Percentiles rank a stretch among this genome's conserved stretches.
phyloP scores from a whole-genome alignment of 2,329 filamentous ascomycete species.

The Drechslera avenae region DNA sequence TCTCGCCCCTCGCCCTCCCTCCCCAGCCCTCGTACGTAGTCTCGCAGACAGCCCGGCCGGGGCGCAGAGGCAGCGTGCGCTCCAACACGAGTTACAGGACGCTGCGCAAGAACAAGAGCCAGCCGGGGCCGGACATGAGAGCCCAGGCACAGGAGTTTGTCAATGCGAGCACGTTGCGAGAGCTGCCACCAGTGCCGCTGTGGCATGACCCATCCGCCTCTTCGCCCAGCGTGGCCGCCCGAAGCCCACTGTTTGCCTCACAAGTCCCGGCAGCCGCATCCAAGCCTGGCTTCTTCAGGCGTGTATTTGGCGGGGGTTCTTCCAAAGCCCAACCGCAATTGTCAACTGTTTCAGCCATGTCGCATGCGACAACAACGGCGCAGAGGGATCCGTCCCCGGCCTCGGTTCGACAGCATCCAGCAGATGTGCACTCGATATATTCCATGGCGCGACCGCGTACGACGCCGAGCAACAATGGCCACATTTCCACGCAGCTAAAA shows the following conservation, averaged over 20 bases:
- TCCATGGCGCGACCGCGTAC: slow-evolving; percentile 45
- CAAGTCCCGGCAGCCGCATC: slow-evolving; percentile 54
- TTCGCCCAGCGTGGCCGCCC: slow-evolving; percentile 59
- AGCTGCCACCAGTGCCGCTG: slow-evolving; percentile 52
- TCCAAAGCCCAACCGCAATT: slow-evolving; percentile 59
- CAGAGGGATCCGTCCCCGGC: slow-evolving; percentile 26
- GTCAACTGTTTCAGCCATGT: slow-evolving; percentile 18
- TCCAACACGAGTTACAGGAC: slow-evolving; percentile 59
- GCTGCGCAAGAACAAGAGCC: slow-evolving; percentile 51
- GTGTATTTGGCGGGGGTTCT: slow-evolving; percentile 75
- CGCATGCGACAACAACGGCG: slow-evolving; percentile 12
- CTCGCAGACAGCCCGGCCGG: slow-evolving; percentile 50
- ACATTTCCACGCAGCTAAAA: slow-evolving; percentile 57
- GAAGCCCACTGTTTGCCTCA: slow-evolving; percentile 53
- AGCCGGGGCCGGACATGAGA: slow-evolving; percentile 50
- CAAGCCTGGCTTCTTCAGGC: slow-evolving; percentile 87
- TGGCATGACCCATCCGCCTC: slow-evolving; percentile 58
- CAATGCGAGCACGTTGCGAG: slow-evolving; percentile 51
- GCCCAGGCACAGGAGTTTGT: slow-evolving; percentile 56
- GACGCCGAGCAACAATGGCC: slow-evolving; percentile 49
- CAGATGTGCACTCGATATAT: slow-evolving; percentile 39
- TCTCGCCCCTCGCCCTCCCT: slow-evolving; percentile 48
- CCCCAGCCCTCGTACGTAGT: slow-evolving; percentile 47
- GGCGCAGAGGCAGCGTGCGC: slow-evolving; percentile 63
- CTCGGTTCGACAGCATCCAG: slow-evolving; percentile 25